Evolutionary conservation across 2,329 filamentous ascomycete genomes (phyloP), one percentile per base, ranked within the genome.

Genomic region (Chaetomium olivaceum): DNA sequence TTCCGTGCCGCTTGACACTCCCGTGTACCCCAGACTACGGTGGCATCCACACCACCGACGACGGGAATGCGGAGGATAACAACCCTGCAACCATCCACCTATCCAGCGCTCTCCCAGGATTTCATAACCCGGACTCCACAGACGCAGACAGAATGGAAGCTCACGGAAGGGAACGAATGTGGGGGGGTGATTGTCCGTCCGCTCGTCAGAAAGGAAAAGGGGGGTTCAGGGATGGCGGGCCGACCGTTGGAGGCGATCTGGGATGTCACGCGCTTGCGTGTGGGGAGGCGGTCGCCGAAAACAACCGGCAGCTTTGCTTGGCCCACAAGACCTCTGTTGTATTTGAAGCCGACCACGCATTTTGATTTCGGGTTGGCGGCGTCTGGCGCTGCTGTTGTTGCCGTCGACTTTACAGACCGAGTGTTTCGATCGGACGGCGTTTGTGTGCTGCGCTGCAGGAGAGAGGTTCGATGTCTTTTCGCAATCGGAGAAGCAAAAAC

Each of bases 1-100:
- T 61, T 54, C 23, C 27, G 60, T 63, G 64, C 61, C 64, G 64
- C 64, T 63, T 63, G 61, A 63, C 64, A 63, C 64, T 33, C n/a
- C 27, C 21, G 21, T 16, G 23, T 62, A 39, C 50, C 64, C 61
- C 61, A 63, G 64, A 63, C 57, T 63, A 39, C 48, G 46, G 51
- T 14, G 9, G 31, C 55, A 46, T 58, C 56, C 62, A 59, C 62
- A 48, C 33, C 48, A 14, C 56, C 56, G 33, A 46, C 55, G 19
- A 33, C 54, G 43, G 21, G 23, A 55, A 8, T 62, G 50, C 51
- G 51, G 50, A 62, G 36, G 50, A 46, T n/a, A 12, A 27, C 23
- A 59, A 46, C 36, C 58, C 46, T 61, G 58, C 48, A 29, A 14
- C 39, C 51, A 9, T 62, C 59, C 57, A 31, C 36, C 25, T n/a